A percentile compares a stretch with the other conserved stretches of the same genome.
These are phyloP conservation scores for Alternaria consortialis DNA, from an alignment of 2,329 filamentous ascomycete genomes.

Conservation along the genomic window DNA sequence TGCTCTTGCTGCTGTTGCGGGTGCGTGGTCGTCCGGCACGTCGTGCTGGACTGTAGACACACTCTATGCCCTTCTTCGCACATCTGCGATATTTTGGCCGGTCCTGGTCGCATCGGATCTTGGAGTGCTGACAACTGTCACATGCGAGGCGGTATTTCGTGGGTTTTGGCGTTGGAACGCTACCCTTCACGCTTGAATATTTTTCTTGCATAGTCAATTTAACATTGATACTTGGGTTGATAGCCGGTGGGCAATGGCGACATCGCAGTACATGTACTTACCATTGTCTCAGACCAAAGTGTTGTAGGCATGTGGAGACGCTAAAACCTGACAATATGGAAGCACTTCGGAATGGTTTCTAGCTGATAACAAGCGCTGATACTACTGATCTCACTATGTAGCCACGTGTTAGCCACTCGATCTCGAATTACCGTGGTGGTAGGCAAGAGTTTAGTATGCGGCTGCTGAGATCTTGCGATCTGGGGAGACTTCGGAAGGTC, in stretches of 20 bases:
- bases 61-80: constrained; percentile 15
- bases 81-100: constrained; percentile 17
- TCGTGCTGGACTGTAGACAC: constrained; percentile 15
- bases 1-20: constrained; percentile 11
- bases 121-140: constrained; percentile 17
- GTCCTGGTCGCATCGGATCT: constrained; percentile 15
- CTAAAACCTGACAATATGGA: constrained; percentile 1
- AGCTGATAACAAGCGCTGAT: background rate
- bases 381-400: background rate
- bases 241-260: background rate
- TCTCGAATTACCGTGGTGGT: background rate
- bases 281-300: background rate
- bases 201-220: constrained; percentile 4
- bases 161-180: constrained; percentile 2
- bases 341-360: constrained; percentile 1
- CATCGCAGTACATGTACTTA: constrained; percentile 7
- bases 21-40: constrained; percentile 15
- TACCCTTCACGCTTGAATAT: constrained; percentile 6
- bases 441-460: background rate
- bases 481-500: background rate
- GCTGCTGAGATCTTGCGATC: background rate
- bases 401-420: background rate
- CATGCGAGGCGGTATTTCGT: constrained; percentile 16
- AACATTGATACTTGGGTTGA: background rate
- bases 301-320: background rate